Evolutionary conservation across 345 rosid genomes (phyloP).

Genomic region (Brassica nigra): DNA sequence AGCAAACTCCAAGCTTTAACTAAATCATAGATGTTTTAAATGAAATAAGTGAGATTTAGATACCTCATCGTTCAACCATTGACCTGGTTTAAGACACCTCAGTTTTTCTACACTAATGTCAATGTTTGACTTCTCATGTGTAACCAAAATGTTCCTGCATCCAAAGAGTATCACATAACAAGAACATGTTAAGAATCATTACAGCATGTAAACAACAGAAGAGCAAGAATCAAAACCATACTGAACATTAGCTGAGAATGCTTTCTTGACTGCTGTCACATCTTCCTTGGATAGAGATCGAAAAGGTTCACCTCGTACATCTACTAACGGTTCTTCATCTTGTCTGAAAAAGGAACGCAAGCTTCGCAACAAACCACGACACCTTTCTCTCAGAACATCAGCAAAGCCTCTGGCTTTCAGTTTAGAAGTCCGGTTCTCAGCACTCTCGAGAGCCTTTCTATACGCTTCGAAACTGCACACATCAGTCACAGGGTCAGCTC

Average conservation of each 20-base stretch:
- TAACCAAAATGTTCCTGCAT: conserved; percentile 57
- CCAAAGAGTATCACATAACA: conserved; percentile 29
- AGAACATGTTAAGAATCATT: background rate
- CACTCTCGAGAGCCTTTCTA: conserved; percentile 32
- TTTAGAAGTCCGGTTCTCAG: conserved; percentile 24
- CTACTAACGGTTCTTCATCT: conserved; percentile 44
- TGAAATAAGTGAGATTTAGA: conserved; percentile 1
- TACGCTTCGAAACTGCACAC: conserved; percentile 36
- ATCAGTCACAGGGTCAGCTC: conserved; percentile 21
- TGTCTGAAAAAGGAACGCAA: conserved; percentile 46
- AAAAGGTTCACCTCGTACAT: conserved; percentile 24
- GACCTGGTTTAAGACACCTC: conserved; percentile 70
- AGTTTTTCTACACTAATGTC: conserved; percentile 68
- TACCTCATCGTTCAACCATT: conserved; percentile 99
- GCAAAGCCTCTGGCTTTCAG: conserved; percentile 35
- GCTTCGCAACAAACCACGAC: conserved; percentile 37
- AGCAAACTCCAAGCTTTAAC: conserved; percentile 26
- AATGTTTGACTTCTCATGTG: conserved; percentile 65
- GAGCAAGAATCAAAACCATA: conserved; percentile 37
- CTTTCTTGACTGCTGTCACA: conserved; percentile 26
- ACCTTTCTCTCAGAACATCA: conserved; percentile 44
- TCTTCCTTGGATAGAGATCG: conserved; percentile 29
- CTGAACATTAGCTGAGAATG: conserved; percentile 47
- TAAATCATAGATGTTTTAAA: background rate
- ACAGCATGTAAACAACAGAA: conserved; percentile 8